Evolutionary conservation across 306 rosid species (phyloP).

Genomic region (Spatholobus suberectus): DNA sequence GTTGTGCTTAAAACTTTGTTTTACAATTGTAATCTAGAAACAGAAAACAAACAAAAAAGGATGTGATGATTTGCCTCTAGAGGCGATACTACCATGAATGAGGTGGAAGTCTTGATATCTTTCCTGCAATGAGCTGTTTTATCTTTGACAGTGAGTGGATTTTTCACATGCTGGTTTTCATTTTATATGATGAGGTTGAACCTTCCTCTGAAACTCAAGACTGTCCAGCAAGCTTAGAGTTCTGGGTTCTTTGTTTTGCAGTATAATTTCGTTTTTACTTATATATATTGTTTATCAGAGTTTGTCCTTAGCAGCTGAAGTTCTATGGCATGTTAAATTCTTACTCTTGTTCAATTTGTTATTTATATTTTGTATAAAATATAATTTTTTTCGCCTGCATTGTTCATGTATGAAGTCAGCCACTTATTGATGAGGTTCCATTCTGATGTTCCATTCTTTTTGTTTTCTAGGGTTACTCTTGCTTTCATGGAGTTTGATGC

Average conservation of each 20-base stretch:
- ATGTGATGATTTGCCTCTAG: neutral
- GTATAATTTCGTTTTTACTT: constrained; percentile 18
- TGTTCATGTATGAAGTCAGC: constrained; percentile 7
- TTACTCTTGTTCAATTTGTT: neutral
- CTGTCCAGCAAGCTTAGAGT: neutral
- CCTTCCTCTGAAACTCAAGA: constrained; percentile 12
- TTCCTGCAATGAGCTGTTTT: neutral
- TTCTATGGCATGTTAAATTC: constrained; percentile 1
- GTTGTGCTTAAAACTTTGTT: neutral
- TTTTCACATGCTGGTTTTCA: neutral
- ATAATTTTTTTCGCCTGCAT: constrained; percentile 5
- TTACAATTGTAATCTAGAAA: neutral
- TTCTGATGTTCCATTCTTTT: constrained; percentile 24
- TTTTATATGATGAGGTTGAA: neutral
- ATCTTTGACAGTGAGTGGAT: neutral
- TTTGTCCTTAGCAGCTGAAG: constrained; percentile 31
- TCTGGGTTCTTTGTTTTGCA: neutral
- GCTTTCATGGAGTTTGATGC: constrained; percentile 54
- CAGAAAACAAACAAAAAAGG: neutral
- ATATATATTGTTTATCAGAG: neutral
- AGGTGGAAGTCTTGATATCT: neutral
- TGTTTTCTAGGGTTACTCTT: constrained; percentile 42
- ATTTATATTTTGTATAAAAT: constrained; percentile 17
- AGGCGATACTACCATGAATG: neutral
- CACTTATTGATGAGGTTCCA: constrained; percentile 11